These are phyloP conservation scores for Leccinellum rugosiceps DNA, from an alignment of 768 basidiomycete species.

Conservation along the genomic window DNA sequence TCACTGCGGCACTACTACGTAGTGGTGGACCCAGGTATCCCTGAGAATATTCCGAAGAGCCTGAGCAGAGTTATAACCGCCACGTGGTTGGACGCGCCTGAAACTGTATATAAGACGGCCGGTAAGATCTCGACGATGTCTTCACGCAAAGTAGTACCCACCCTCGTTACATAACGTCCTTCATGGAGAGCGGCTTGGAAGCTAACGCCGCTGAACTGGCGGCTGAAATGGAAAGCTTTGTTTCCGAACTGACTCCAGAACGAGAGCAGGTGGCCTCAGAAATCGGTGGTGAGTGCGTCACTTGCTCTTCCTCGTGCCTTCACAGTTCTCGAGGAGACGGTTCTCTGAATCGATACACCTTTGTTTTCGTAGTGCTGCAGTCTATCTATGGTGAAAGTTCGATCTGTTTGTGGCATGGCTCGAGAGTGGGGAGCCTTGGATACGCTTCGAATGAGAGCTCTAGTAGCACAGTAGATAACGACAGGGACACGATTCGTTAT, in stretches of 20 bases:
- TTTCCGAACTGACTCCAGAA: slow-evolving; percentile 35
- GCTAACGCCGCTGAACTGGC: slow-evolving; percentile 10
- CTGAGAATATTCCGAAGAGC: too few species aligned
- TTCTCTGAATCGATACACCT: background rate
- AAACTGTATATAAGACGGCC: slow-evolving; percentile 1
- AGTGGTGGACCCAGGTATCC: too few species aligned
- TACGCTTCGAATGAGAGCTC: slow-evolving; percentile 1
- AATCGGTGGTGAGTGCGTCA: slow-evolving; percentile 37
- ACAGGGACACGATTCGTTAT: slow-evolving; percentile 52
- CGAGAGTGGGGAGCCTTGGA: slow-evolving; percentile 18
- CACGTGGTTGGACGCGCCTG: background rate
- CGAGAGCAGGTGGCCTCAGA: slow-evolving; percentile 46
- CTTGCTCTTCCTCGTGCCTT: background rate
- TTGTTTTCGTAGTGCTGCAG: slow-evolving; percentile 50
- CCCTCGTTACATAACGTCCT: background rate
- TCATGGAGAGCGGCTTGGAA: slow-evolving; percentile 17
- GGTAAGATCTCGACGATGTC: slow-evolving; percentile 9
- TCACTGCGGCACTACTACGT: too few species aligned
- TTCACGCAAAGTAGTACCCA: background rate
- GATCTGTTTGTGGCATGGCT: slow-evolving; percentile 55
- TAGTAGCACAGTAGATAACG: slow-evolving; percentile 14
- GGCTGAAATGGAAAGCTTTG: slow-evolving; percentile 23
- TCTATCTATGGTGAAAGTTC: slow-evolving; percentile 77
- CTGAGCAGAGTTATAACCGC: too few species aligned
- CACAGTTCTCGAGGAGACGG: background rate